These are phyloP conservation scores for Pyrenophora teres DNA, from an alignment of 2,329 filamentous ascomycete species.

Conservation along the genomic window DNA sequence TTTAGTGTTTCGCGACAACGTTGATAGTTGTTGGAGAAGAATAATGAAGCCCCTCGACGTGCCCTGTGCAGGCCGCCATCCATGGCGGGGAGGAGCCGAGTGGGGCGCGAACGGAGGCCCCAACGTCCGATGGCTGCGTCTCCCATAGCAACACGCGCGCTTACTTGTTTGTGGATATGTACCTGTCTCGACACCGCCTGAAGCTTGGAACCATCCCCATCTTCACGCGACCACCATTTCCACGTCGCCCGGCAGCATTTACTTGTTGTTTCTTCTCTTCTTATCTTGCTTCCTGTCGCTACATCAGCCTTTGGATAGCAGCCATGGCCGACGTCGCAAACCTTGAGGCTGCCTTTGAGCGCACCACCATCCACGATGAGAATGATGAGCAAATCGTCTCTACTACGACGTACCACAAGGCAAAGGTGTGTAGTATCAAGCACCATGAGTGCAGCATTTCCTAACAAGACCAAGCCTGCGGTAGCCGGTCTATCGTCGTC, in stretches of 20 bases:
- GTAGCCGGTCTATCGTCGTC: slow-evolving; percentile 54
- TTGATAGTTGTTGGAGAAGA: neutral
- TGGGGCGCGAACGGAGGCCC: slow-evolving; percentile 9
- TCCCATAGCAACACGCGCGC: slow-evolving; percentile 12
- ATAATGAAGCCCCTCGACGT: neutral
- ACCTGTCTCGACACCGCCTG: slow-evolving; percentile 5
- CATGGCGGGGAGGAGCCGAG: slow-evolving; percentile 12
- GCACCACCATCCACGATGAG: slow-evolving; percentile 86
- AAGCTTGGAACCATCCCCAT: slow-evolving; percentile 13
- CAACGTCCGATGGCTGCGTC: slow-evolving; percentile 12
- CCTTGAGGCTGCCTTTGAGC: slow-evolving; percentile 87
- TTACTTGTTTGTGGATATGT: slow-evolving; percentile 24
- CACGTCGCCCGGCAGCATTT: slow-evolving; percentile 13
- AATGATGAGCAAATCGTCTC: slow-evolving; percentile 66
- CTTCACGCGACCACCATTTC: slow-evolving; percentile 16
- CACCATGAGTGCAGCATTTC: slow-evolving; percentile 11
- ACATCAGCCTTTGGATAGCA: slow-evolving; percentile 7
- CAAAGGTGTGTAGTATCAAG: slow-evolving; percentile 65
- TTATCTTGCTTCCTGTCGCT: slow-evolving; percentile 14
- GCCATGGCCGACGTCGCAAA: slow-evolving; percentile 64
- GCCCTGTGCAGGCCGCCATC: slow-evolving; percentile 11
- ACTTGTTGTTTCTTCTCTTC: slow-evolving; percentile 15
- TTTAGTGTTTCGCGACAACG: neutral
- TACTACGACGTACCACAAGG: slow-evolving; percentile 67
- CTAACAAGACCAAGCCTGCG: slow-evolving; percentile 49